Evolutionary conservation across 2,329 filamentous ascomycete species (phyloP), one percentile per base, ranked within the genome.

Genomic region (Penicillium sp.): DNA sequence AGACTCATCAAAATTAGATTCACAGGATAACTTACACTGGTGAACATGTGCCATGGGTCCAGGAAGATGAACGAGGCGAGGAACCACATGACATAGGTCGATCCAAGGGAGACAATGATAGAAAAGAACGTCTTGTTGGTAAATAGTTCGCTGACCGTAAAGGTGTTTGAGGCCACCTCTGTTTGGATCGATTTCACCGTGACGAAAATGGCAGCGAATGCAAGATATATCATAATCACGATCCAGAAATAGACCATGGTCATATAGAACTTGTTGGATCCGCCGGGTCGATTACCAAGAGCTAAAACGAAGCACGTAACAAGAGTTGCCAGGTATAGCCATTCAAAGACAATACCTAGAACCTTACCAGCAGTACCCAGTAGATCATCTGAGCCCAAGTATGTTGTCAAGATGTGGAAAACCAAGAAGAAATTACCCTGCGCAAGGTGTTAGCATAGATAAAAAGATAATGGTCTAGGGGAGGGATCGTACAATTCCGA

Each of bases 241-340:
- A 88, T 91, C 95, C 94, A 99, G 82, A 99, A 99, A 75, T 92
- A 89, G n/a, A 97, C 91, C 90, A 97, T 97, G 50, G 90, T 90
- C 81, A 94, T 89, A 78, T 99, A 99, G 64, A 95, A 89, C 71
- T 86, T 91, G 66, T 94, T 95, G 17, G 92, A 96, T 48, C 95
- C 95, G 68, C 95, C 89, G 8, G 94, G 94, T 53, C 94, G 87
- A 76, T 99, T 99, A 65, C 94, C 94, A 73, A 99, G 85, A 13
- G 94, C 89, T 37, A 99, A 79, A 33, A 99, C 91, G 75, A 99
- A 99, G 76, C 94, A 97, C 13, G 93, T 93, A 51, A 97, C 89
- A 47, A 99, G 81, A 13, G 90, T 93, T 42, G 90, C 90, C 46
- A 96, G 89, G 73, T 99, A 99, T 4, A 96, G 82, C 92, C 93